Evolutionary conservation across 73 alveolate genomes (phyloP).

Genomic region (Stentor roeselii): DNA sequence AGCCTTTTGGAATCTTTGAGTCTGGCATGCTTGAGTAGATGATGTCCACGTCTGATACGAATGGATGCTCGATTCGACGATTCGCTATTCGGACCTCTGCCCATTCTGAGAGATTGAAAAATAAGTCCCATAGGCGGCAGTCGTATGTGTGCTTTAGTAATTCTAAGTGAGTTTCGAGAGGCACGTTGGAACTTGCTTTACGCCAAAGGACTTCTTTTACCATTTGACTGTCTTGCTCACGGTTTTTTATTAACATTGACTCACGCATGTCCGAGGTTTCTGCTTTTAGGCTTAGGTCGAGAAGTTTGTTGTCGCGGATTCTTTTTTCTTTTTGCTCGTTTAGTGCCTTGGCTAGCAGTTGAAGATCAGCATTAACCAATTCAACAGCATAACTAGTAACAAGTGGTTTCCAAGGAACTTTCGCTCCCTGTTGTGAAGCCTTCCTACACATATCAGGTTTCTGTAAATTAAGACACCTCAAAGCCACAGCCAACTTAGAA

Average conservation of each 20-base stretch:
- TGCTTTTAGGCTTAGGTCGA: slow-evolving; percentile 56
- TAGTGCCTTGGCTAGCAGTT: slow-evolving; percentile 79
- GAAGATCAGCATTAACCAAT: slow-evolving; percentile 83
- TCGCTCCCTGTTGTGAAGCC: slow-evolving; percentile 66
- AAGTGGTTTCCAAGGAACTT: slow-evolving; percentile 69
- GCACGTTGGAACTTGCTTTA: slow-evolving; percentile 77
- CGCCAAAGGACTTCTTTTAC: slow-evolving; percentile 88
- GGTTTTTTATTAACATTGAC: slow-evolving; percentile 81
- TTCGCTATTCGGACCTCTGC: slow-evolving; percentile 79
- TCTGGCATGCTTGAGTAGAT: slow-evolving; percentile 77
- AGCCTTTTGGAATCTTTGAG: slow-evolving; percentile 87
- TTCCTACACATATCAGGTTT: slow-evolving; percentile 67
- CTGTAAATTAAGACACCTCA: slow-evolving; percentile 73
- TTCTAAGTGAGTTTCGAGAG: slow-evolving; percentile 93
- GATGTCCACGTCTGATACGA: slow-evolving; percentile 81
- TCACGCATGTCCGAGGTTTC: slow-evolving; percentile 67
- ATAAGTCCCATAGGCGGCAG: slow-evolving; percentile 77
- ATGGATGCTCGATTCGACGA: slow-evolving; percentile 87
- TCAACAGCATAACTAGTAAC: slow-evolving; percentile 70
- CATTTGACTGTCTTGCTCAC: slow-evolving; percentile 82
- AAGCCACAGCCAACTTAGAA: slow-evolving; percentile 62
- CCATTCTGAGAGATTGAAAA: slow-evolving; percentile 71
- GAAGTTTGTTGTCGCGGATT: slow-evolving; percentile 67
- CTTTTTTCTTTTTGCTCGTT: slow-evolving; percentile 81
- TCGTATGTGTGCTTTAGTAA: slow-evolving; percentile 86